Conservation (phyloP, 805 yeast species). For the Candida sphagnicola region DNA sequence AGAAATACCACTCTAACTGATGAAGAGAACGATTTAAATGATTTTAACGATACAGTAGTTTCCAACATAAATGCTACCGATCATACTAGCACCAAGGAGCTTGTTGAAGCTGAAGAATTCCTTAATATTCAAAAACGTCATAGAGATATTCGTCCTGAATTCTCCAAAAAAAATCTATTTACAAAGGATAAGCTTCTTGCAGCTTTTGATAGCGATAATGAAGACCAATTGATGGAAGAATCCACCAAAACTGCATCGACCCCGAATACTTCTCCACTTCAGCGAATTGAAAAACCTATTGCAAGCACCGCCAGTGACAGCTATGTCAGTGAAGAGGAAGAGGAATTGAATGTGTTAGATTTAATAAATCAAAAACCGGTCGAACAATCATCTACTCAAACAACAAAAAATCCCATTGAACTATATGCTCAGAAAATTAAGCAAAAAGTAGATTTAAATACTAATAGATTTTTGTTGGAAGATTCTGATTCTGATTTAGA, state of each 20-base stretch:
- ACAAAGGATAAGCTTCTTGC: constrained; percentile 28
- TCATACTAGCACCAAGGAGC: constrained; percentile 19
- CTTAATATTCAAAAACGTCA: constrained; percentile 31
- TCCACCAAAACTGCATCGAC: constrained; percentile 13
- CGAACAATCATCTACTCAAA: neutral
- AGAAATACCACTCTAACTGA: constrained; percentile 31
- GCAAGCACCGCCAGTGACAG: neutral
- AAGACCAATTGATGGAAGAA: constrained; percentile 4
- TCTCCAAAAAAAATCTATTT: constrained; percentile 20
- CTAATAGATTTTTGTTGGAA: constrained; percentile 19
- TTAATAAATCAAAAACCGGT: constrained; percentile 7
- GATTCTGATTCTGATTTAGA: constrained; percentile 26
- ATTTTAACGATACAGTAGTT: constrained; percentile 18
- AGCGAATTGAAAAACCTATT: constrained; percentile 1
- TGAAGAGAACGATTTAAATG: constrained; percentile 34
- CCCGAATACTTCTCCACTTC: constrained; percentile 31
- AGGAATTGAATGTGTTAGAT: constrained; percentile 9
- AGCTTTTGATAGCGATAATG: constrained; percentile 28
- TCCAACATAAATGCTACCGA: constrained; percentile 9
- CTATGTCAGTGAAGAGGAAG: constrained; percentile 9
- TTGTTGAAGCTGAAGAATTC: constrained; percentile 29
- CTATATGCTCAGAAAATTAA: constrained; percentile 31
- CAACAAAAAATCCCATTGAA: constrained; percentile 28
- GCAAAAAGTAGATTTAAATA: constrained; percentile 12
- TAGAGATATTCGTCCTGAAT: constrained; percentile 26